Base-by-base conservation (phyloP, 73 alveolate species). In the Paramecium octaurelia region DNA sequence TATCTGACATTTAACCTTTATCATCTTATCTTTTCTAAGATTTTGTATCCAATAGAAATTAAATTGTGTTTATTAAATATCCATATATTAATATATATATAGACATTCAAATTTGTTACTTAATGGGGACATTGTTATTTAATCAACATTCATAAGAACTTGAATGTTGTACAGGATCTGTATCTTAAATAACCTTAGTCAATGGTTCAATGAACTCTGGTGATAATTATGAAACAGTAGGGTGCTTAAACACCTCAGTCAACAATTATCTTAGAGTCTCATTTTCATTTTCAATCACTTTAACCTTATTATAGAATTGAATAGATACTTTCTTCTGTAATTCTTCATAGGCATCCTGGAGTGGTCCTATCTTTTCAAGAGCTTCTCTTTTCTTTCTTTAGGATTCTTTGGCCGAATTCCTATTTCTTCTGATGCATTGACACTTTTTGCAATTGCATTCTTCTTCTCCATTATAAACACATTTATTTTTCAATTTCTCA, bases 391-490 rank as follows among this genome's bases (percentile, higher is more conserved):
- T 89, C 44, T 89, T 89, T 48, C 75, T 89, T 50, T 89, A 46
- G 11, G 94, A 89, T 89, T 89, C 94, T 48, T 89, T 89, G 10
- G 94, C 94, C 11, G 94, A 89, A 73, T 89, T 69, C 29, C 94
- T 70, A 46, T 89, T 89, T 35, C 94, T 89, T 27, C 94, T 40
- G 21, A 89, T 89, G 68, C 94, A 89, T 89, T 89, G 36, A n/a
- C 94, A 89, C 11, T 89, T 89, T 46, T 89, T 89, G 68, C 94
- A 89, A 27, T 89, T 83, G 44, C 94, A 89, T 43, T 40, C 50
- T 16, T 89, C 94, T 46, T 89, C 94, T 23, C 94, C 94, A 69
- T 89, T 89, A 23, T 70, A 89, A 7, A 89, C 94, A 89, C 94
- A 89, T 46, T 89, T 89, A 44, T 73, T 89, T 44, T 70, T 48